Evolutionary conservation across 2,329 filamentous ascomycete species (phyloP), one percentile per base, ranked within the genome.

Genomic region (Teratosphaeriaceae sp.): DNA sequence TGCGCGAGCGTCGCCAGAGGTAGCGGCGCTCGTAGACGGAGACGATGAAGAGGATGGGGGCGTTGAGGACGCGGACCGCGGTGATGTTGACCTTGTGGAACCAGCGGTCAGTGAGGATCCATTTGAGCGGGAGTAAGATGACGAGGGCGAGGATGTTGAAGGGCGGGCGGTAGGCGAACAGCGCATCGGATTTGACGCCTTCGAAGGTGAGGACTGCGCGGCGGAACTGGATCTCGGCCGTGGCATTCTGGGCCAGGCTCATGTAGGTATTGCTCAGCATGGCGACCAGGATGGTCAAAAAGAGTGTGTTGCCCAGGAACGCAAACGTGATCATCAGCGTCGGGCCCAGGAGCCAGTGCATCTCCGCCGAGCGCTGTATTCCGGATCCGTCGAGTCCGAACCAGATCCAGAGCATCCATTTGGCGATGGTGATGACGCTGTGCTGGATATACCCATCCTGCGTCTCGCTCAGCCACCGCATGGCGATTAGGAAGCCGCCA

Each of bases 331-430:
- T 75, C 85, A 92, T 92, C 19, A 92, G 68, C 2, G 79, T 73
- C 0, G 87, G 87, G 0, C 87, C 87, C 1, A 92, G 71, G n/a
- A 88, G 66, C 72, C 79, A 78, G 65, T 94, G 86, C 57, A 92
- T 87, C 44, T 86, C 79, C 18, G 76, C 72, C 55, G 74, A 74
- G 45, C 72, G 67, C 48, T 74, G 66, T 26, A 78, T 75, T 2
- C 75, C 73, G 29, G 65, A 84, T 26, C 62, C 87, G 54, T 92
- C 87, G 1, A 94, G 76, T 2, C 87, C 87, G 58, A 94, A 92
- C 87, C 87, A 94, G 50, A 94, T 89, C 76, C 85, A 92, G 1
- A 92, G 76, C 85, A 94, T 90, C 87, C 87, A 94, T 64, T 89
- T 88, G 34, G 80, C 80, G 48, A 92, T 88, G 1, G 82, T 85